These are phyloP conservation scores for Aegilops bicornis DNA, from an alignment of 176 grass and related monocot genomes.

Conservation along the genomic window DNA sequence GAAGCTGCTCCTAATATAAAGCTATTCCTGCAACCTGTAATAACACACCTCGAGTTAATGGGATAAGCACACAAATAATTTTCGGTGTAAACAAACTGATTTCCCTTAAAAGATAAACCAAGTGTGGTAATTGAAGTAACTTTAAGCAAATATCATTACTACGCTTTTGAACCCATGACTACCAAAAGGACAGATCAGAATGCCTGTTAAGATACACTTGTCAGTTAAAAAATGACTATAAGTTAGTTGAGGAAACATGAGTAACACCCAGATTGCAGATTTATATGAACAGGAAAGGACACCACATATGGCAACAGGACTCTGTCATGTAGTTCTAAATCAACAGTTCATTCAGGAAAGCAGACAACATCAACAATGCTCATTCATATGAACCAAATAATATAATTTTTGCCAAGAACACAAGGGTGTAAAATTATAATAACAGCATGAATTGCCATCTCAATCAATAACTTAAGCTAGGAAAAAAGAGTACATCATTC, in stretches of 20 bases:
- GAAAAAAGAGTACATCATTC: too few species aligned
- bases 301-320: not conserved
- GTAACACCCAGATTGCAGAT: not conserved
- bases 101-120: too few species aligned
- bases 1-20: too few species aligned
- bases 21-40: constrained; percentile 59
- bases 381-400: too few species aligned
- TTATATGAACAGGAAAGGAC: not conserved
- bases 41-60: too few species aligned
- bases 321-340: not conserved
- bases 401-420: not conserved
- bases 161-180: constrained; percentile 65
- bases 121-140: not conserved
- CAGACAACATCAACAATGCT: too few species aligned
- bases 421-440: too few species aligned
- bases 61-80: too few species aligned
- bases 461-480: too few species aligned
- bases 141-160: constrained; percentile 88
- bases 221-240: not conserved
- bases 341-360: not conserved
- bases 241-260: constrained; percentile 1
- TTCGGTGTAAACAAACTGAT: too few species aligned
- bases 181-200: not conserved
- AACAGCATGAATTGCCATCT: too few species aligned
- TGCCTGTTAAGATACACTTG: not conserved